Percentiles rank a stretch among this genome's conserved stretches.
phyloP scores from a whole-genome alignment of 1,284 basidiomycete genomes.

The Tetrapyrgos nigripes region DNA sequence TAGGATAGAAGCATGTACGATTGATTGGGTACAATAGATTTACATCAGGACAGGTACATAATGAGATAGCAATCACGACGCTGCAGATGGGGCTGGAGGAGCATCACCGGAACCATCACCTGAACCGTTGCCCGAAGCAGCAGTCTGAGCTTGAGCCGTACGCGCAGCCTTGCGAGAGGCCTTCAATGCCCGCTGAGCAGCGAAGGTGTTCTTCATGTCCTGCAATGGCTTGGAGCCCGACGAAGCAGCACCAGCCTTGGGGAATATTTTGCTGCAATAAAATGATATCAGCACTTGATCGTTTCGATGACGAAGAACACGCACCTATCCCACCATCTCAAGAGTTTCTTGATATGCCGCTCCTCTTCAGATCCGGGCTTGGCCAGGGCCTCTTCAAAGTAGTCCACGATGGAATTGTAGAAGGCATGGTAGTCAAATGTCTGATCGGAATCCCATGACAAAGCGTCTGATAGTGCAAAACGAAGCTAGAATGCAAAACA shows the following conservation, averaged over 20 bases:
- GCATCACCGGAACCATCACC: neutral
- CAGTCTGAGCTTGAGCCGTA: neutral
- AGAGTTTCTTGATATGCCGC: conserved; percentile 15
- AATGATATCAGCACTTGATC: too few relatives aligned
- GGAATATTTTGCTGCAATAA: neutral
- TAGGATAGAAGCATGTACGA: too few relatives aligned
- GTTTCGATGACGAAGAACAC: conserved; percentile 5
- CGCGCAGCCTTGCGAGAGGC: neutral
- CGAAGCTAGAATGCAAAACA: conserved; percentile 23
- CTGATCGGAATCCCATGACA: conserved; percentile 23
- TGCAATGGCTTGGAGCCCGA: neutral
- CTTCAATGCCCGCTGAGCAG: neutral
- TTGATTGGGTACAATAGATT: too few relatives aligned
- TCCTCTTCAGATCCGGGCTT: conserved; percentile 18
- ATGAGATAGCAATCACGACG: neutral
- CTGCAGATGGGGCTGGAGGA: too few relatives aligned
- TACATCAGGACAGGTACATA: neutral
- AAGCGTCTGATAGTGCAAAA: conserved; percentile 25
- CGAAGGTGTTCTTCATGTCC: conserved; percentile 1
- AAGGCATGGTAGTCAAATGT: conserved; percentile 27
- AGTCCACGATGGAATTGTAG: conserved; percentile 32
- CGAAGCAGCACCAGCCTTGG: neutral
- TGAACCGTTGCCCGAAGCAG: neutral
- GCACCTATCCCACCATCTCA: conserved; percentile 28
- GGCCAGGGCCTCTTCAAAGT: conserved; percentile 26